phyloP scores from a whole-genome alignment of 805 yeast genomes.

The Yamadazyma endophytica region DNA sequence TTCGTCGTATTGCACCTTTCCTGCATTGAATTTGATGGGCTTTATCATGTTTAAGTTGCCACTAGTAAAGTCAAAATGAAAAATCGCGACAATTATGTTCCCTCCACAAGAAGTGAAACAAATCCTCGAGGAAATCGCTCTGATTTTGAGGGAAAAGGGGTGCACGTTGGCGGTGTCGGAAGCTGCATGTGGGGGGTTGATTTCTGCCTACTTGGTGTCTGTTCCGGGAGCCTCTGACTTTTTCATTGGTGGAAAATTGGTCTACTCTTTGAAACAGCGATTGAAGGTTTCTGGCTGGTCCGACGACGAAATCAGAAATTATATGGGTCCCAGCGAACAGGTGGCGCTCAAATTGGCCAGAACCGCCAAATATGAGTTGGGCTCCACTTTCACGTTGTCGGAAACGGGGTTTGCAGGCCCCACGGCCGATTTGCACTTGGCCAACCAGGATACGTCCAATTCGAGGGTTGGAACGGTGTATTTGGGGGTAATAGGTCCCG shows the following conservation, averaged over 20 bases:
- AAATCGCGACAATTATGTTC: conserved; percentile 31
- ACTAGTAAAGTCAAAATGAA: neutral
- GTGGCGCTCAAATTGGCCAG: conserved; percentile 77
- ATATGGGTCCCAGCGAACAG: conserved; percentile 77
- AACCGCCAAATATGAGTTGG: conserved; percentile 72
- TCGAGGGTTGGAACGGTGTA: conserved; percentile 60
- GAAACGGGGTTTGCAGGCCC: conserved; percentile 93
- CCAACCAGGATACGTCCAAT: conserved; percentile 14
- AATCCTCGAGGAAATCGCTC: conserved; percentile 56
- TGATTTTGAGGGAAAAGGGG: conserved; percentile 44
- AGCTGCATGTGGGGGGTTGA: conserved; percentile 86
- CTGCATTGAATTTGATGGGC: conserved; percentile 67
- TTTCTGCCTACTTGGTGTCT: conserved; percentile 75
- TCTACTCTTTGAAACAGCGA: conserved; percentile 73
- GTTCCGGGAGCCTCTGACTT: conserved; percentile 83
- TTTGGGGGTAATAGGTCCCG: conserved; percentile 67
- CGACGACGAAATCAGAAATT: conserved; percentile 59
- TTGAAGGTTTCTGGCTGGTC: conserved; percentile 78
- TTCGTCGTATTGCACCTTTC: conserved; percentile 64
- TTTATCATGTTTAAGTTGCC: conserved; percentile 10
- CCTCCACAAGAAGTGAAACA: conserved; percentile 55
- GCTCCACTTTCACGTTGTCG: conserved; percentile 75
- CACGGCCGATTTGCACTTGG: conserved; percentile 38
- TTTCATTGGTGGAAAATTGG: conserved; percentile 79
- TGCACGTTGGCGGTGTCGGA: conserved; percentile 79